These are phyloP conservation scores for Candida smagusa DNA, from an alignment of 1,139 yeast genomes.

Conservation along the genomic window DNA sequence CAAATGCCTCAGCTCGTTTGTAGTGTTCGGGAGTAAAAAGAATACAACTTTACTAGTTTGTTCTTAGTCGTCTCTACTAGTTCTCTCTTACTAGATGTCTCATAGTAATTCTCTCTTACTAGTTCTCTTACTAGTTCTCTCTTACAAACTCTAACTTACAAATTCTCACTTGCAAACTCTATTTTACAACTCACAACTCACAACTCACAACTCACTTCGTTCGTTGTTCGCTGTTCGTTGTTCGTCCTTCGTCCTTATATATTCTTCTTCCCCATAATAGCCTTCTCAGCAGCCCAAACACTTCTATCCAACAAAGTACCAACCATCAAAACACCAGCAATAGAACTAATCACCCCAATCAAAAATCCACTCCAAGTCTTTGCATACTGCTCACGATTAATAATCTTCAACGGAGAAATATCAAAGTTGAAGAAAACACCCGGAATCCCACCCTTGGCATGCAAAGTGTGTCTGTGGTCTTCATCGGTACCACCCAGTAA, in stretches of 20 bases:
- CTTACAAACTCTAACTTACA: no score
- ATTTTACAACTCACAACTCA: no score
- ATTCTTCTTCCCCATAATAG: conserved; percentile 69
- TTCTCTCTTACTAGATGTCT: no score
- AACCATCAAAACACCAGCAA: conserved; percentile 91
- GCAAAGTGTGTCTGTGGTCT: conserved; percentile 86
- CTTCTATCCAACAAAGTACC: conserved; percentile 87
- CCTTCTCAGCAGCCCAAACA: conserved; percentile 85
- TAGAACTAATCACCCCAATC: conserved; percentile 79
- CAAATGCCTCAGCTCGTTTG: no score
- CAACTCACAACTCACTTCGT: no score
- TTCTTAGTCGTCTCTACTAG: no score
- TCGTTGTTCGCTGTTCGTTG: no score
- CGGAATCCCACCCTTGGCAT: conserved; percentile 84
- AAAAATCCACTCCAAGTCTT: conserved; percentile 85
- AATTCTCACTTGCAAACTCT: no score
- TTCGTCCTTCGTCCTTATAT: conserved; percentile 22
- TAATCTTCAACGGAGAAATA: conserved; percentile 88
- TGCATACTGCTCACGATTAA: conserved; percentile 74
- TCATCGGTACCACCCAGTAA: conserved; percentile 81
- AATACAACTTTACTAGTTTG: no score
- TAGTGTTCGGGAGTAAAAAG: no score
- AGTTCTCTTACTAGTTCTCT: no score
- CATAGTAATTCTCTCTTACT: no score
- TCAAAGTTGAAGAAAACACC: conserved; percentile 88